Percentiles rank a stretch among this genome's conserved stretches.
Evolutionary conservation across 2,329 filamentous ascomycete genomes (phyloP).

Genomic region (Clonostachys byssicola): DNA sequence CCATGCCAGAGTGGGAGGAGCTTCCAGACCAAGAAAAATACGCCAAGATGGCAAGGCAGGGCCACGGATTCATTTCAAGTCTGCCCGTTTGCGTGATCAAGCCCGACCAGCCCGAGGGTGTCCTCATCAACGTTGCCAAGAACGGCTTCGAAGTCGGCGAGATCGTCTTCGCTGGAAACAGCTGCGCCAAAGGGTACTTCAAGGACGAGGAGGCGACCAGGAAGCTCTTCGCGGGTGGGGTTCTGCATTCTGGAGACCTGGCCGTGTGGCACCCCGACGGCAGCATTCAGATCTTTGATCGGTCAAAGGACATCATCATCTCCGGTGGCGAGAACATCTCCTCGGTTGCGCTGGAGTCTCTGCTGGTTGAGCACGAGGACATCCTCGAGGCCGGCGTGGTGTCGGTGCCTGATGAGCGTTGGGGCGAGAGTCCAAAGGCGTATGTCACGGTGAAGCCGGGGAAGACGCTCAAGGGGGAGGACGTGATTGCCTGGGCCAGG

Average conservation of each 20-base stretch:
- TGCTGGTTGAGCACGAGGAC: conserved; percentile 83
- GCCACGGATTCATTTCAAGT: conserved; percentile 83
- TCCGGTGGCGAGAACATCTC: conserved; percentile 97
- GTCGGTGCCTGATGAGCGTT: conserved; percentile 80
- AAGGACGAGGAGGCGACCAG: conserved; percentile 82
- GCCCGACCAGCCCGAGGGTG: conserved; percentile 64
- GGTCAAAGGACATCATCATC: conserved; percentile 98
- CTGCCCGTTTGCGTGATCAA: conserved; percentile 80
- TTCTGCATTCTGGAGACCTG: conserved; percentile 83
- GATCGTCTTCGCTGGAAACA: conserved; percentile 84
- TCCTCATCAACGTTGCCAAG: conserved; percentile 38
- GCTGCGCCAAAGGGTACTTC: conserved; percentile 88
- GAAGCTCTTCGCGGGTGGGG: conserved; percentile 84
- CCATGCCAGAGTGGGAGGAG: conserved; percentile 78
- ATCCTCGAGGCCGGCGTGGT: conserved; percentile 91
- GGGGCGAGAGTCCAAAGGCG: conserved; percentile 95
- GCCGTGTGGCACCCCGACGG: conserved; percentile 93
- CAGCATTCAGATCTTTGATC: conserved; percentile 85
- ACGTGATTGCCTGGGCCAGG: conserved; percentile 84
- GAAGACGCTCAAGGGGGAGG: conserved; percentile 41
- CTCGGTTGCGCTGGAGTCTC: conserved; percentile 84
- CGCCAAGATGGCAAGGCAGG: conserved; percentile 86
- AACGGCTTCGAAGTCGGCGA: conserved; percentile 47
- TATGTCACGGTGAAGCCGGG: conserved; percentile 78
- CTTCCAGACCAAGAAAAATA: conserved; percentile 76